Percentiles rank a stretch among this genome's conserved stretches.
Conservation (phyloP, 495 filamentous ascomycete species). For the Rusavskia elegans region DNA sequence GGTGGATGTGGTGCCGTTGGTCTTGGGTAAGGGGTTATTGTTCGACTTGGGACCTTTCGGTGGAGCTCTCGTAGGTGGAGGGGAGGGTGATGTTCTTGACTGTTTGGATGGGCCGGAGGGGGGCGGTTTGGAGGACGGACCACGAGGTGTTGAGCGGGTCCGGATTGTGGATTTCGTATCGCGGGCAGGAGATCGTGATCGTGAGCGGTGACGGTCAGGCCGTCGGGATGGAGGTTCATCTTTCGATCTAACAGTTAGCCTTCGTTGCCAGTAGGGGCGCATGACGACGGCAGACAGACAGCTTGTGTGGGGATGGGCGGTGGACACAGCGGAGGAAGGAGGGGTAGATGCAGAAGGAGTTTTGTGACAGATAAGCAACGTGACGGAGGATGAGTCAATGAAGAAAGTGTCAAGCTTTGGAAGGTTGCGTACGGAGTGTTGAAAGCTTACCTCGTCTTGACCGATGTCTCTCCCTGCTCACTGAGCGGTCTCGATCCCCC, state of each 20-base stretch:
- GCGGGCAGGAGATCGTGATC: slow-evolving; percentile 27
- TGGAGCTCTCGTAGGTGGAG: slow-evolving; percentile 1
- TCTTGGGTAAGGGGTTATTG: slow-evolving; percentile 8
- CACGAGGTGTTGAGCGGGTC: slow-evolving; percentile 21
- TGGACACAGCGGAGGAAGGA: slow-evolving; percentile 15
- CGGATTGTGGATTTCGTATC: slow-evolving; percentile 14
- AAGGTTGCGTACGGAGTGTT: too few relatives aligned
- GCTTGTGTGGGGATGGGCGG: neutral
- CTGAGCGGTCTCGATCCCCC: slow-evolving; percentile 28
- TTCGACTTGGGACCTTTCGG: slow-evolving; percentile 8
- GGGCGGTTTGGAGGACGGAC: slow-evolving; percentile 19
- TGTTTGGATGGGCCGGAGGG: slow-evolving; percentile 13
- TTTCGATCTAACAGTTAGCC: slow-evolving; percentile 4
- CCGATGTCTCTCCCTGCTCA: slow-evolving; percentile 29
- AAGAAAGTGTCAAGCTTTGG: too few relatives aligned
- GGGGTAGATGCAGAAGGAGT: slow-evolving; percentile 2
- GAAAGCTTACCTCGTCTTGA: slow-evolving; percentile 23
- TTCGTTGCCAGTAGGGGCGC: neutral
- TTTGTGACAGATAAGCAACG: too few relatives aligned
- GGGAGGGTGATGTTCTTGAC: slow-evolving; percentile 15
- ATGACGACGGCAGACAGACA: neutral
- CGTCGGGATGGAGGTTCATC: slow-evolving; percentile 7
- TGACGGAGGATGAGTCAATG: too few relatives aligned
- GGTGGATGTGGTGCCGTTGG: slow-evolving; percentile 8
- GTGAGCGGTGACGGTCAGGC: slow-evolving; percentile 23